These are phyloP conservation scores for Eucalyptus polyanthemos DNA, from an alignment of 345 rosid species.

Conservation along the genomic window DNA sequence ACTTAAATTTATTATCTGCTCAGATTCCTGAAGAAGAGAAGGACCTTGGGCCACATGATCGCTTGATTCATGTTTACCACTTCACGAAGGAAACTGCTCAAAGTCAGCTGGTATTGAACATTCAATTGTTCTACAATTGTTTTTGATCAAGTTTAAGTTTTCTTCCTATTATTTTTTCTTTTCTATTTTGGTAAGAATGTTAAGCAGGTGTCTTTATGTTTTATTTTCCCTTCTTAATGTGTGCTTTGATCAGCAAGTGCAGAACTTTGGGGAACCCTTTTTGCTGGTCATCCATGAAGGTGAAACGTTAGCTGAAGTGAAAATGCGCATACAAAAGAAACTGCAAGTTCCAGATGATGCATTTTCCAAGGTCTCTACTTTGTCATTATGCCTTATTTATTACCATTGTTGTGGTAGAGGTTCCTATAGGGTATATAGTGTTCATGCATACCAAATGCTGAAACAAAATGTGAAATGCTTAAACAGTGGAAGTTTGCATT, in stretches of 20 bases:
- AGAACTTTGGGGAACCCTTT: conserved; percentile 96
- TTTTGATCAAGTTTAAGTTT: background rate
- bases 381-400: background rate
- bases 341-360: conserved; percentile 86
- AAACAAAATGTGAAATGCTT: background rate
- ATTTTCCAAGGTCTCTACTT: conserved; percentile 57
- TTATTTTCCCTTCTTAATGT: background rate
- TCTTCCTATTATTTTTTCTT: background rate
- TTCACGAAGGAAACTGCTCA: conserved; percentile 67
- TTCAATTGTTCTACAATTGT: background rate
- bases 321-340: conserved; percentile 70
- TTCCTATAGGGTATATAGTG: background rate
- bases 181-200: background rate
- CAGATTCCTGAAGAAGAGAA: conserved; percentile 91
- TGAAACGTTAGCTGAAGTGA: conserved; percentile 76
- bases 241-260: conserved; percentile 55
- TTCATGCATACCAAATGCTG: background rate
- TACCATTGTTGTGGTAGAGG: background rate
- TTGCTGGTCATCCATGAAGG: conserved; percentile 87
- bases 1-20: background rate
- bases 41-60: conserved; percentile 70
- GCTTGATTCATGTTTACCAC: conserved; percentile 88
- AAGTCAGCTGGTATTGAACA: conserved; percentile 46
- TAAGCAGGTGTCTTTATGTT: background rate
- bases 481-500: conserved; percentile 92